A percentile compares a stretch with the other conserved stretches of the same genome.
Evolutionary conservation across 2,329 filamentous ascomycete genomes (phyloP).

Genomic region (Pseudogymnoascus sp.): DNA sequence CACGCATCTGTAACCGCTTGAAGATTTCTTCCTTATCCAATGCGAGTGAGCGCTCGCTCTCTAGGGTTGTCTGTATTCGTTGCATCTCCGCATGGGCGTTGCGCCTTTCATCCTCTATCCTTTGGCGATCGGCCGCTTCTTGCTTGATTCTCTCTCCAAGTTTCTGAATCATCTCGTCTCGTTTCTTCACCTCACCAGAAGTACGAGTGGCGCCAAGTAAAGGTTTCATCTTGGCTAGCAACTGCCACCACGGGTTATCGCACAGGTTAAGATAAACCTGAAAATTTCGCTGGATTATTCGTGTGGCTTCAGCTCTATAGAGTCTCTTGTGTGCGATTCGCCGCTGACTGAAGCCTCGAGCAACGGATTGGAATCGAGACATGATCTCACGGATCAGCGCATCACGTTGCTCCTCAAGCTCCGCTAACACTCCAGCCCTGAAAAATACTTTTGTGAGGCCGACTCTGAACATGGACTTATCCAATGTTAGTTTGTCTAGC

Average conservation of each 20-base stretch:
- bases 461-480: conserved; percentile 81
- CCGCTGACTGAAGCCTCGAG: conserved; percentile 82
- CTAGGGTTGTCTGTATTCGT: conserved; percentile 85
- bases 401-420: conserved; percentile 93
- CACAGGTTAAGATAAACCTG: conserved; percentile 84
- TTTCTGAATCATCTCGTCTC: conserved; percentile 86
- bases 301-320: conserved; percentile 88
- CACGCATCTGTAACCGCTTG: conserved; percentile 86
- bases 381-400: conserved; percentile 90
- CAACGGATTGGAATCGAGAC: conserved; percentile 84
- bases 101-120: conserved; percentile 83
- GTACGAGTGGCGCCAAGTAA: conserved; percentile 87
- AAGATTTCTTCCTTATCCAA: conserved; percentile 99
- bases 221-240: conserved; percentile 92
- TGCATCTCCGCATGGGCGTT: conserved; percentile 82
- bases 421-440: conserved; percentile 87
- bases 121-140: conserved; percentile 67
- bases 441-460: conserved; percentile 98
- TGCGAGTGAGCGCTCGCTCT: conserved; percentile 91
- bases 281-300: conserved; percentile 93
- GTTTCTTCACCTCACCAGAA: conserved; percentile 86
- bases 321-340: conserved; percentile 86
- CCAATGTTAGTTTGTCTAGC: conserved; percentile 80
- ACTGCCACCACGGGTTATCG: conserved; percentile 93
- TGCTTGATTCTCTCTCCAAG: conserved; percentile 77